phyloP scores from a whole-genome alignment of 805 yeast species.

The Kockiozyma suomiensis region DNA sequence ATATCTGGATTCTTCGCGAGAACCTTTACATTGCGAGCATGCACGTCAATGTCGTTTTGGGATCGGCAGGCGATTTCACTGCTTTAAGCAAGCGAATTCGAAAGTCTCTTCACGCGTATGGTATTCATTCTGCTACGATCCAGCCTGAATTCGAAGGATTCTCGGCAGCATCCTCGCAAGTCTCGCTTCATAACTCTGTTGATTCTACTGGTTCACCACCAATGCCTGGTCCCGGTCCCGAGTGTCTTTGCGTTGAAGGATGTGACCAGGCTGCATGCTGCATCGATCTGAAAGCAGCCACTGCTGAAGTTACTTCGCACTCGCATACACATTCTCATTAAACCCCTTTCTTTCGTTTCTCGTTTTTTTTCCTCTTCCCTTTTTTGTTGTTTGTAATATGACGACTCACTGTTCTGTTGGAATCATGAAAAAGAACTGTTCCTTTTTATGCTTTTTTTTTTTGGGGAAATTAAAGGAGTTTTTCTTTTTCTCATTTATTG shows the following conservation, averaged over 20 bases:
- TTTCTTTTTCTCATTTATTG: no score
- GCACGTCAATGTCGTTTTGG: slow-evolving; percentile 70
- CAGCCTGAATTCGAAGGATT: slow-evolving; percentile 80
- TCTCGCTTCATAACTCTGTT: neutral
- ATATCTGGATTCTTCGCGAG: slow-evolving; percentile 94
- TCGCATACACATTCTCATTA: neutral
- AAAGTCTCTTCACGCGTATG: slow-evolving; percentile 75
- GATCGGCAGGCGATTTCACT: slow-evolving; percentile 62
- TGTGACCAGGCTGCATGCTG: slow-evolving; percentile 31
- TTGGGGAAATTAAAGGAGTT: no score
- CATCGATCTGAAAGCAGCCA: neutral
- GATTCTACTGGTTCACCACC: neutral
- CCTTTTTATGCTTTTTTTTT: no score
- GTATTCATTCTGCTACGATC: slow-evolving; percentile 90
- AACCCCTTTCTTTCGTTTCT: neutral
- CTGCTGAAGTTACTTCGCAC: neutral
- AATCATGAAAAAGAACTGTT: no score
- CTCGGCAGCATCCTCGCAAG: slow-evolving; percentile 13
- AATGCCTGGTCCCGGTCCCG: neutral
- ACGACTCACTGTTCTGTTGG: neutral
- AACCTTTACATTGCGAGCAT: slow-evolving; percentile 82
- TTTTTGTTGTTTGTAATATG: neutral
- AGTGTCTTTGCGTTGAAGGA: slow-evolving; percentile 33
- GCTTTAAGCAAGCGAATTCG: slow-evolving; percentile 75
- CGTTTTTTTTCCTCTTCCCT: neutral